These are phyloP conservation scores for Lactarius sanguifluus DNA, from an alignment of 768 basidiomycete genomes.

Conservation along the genomic window DNA sequence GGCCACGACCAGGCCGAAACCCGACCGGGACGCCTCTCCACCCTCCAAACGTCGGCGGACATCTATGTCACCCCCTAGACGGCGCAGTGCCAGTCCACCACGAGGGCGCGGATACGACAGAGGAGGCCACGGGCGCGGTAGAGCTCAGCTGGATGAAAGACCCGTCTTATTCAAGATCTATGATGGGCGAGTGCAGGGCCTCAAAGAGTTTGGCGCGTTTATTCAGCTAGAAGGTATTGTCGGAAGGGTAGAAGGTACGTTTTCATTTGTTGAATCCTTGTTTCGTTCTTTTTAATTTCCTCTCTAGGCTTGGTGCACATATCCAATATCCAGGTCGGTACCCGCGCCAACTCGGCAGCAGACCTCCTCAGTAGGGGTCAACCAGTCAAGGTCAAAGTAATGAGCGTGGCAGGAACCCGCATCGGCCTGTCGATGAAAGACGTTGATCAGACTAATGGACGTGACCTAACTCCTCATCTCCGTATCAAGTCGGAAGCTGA, in stretches of 20 bases:
- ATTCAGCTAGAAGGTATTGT: slow-evolving; percentile 83
- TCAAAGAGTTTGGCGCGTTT: slow-evolving; percentile 97
- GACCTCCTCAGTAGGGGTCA: slow-evolving; percentile 87
- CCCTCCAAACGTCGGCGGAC: slow-evolving; percentile 63
- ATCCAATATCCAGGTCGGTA: slow-evolving; percentile 83
- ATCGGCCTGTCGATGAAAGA: slow-evolving; percentile 96
- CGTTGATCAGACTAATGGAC: slow-evolving; percentile 87
- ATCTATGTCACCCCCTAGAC: slow-evolving; percentile 47
- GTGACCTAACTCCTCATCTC: slow-evolving; percentile 91
- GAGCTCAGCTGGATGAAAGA: slow-evolving; percentile 63
- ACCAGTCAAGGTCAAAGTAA: slow-evolving; percentile 91
- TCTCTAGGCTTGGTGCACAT: slow-evolving; percentile 92
- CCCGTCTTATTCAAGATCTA: slow-evolving; percentile 96
- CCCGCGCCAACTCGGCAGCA: slow-evolving; percentile 80
- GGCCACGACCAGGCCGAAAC: slow-evolving; percentile 55
- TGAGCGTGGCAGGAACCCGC: slow-evolving; percentile 83
- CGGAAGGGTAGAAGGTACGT: slow-evolving; percentile 86
- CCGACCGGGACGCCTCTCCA: slow-evolving; percentile 37
- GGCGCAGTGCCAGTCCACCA: slow-evolving; percentile 57
- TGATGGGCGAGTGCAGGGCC: slow-evolving; percentile 74
- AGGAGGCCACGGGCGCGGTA: slow-evolving; percentile 43
- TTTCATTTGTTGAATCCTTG: slow-evolving; percentile 8
- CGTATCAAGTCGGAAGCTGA: slow-evolving; percentile 94
- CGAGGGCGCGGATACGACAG: slow-evolving; percentile 52
- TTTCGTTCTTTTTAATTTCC: background rate